Base-by-base conservation (phyloP, 768 basidiomycete species). In the Psilocybe cubensis region DNA sequence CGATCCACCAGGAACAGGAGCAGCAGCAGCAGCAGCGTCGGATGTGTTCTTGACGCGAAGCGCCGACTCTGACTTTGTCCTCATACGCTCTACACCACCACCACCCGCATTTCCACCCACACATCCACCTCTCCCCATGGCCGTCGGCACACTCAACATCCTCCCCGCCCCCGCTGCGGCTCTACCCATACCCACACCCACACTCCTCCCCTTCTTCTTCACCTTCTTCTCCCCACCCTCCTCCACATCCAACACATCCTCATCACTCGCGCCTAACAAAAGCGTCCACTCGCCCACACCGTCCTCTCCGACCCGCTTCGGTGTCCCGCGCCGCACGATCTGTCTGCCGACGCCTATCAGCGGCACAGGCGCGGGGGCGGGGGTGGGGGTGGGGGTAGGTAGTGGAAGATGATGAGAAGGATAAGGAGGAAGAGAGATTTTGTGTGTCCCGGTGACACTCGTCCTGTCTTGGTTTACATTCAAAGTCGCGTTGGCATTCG, bases 31-130 rank as follows among this genome's bases (percentile, higher is more conserved):
- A 24, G 31, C 31, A 38, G 35, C 12, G 5, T 9, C n/a, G 7
- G 8, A 8, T 11, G 35, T 9, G 12, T 11, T 17, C 4, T 11
- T 38, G 14, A 4, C 4, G 35, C 35, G 21, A 24, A 50, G 42
- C 4, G 66, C 63, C 11, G 63, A 63, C 53, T 67, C 66, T 38
- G 64, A 65, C 43, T 65, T 62, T 3, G 64, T 65, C 41, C 66
- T 56, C 14, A 56, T 51, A 24, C 64, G 55, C 12, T 47, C 47
- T 21, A 25, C 33, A 41, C 35, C 17, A 11, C n/a, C n/a, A n/a
- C n/a, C n/a, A n/a, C n/a, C n/a, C n/a, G n/a, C n/a, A n/a, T n/a
- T n/a, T n/a, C n/a, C n/a, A n/a, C 10, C 9, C 2, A 9, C 43
- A 3, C 53, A 21, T 17, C 18, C 31, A 25, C 14, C 29, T 23